A percentile compares a stretch with the other conserved stretches of the same genome.
These are phyloP conservation scores for Pythium grandisporangium DNA, from an alignment of 352 stramenopile species.

Conservation along the genomic window DNA sequence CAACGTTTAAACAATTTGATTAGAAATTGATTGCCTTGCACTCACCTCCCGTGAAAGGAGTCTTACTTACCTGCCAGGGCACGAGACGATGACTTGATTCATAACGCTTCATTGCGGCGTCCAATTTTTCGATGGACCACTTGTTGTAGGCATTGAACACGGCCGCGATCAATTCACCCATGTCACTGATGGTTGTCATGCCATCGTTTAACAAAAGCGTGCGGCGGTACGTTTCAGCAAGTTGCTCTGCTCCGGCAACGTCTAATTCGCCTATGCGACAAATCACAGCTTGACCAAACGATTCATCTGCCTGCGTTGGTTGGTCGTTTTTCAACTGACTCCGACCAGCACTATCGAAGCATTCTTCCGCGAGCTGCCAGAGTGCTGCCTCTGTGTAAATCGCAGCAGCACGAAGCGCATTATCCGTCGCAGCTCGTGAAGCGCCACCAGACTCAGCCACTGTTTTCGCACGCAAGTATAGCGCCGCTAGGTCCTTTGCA, in stretches of 20 bases:
- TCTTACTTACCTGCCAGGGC: constrained; percentile 48
- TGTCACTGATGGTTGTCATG: constrained; percentile 19
- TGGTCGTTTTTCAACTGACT: constrained; percentile 27
- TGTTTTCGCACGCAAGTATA: constrained; percentile 49
- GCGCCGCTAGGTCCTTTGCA: constrained; percentile 7
- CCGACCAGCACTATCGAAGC: constrained; percentile 44
- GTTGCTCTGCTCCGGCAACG: constrained; percentile 39
- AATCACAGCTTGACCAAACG: constrained; percentile 47
- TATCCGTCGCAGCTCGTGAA: constrained; percentile 32
- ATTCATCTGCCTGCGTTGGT: constrained; percentile 31
- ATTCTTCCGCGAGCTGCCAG: constrained; percentile 42
- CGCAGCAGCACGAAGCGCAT: constrained; percentile 31
- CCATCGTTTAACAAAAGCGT: background rate
- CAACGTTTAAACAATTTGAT: no score
- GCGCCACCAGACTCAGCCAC: constrained; percentile 45
- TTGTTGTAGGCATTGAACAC: constrained; percentile 49
- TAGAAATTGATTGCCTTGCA: background rate
- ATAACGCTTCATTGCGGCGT: constrained; percentile 39
- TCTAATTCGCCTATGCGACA: constrained; percentile 52
- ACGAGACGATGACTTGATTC: constrained; percentile 28
- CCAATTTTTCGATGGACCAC: constrained; percentile 39
- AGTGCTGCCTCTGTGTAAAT: constrained; percentile 43
- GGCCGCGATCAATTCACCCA: constrained; percentile 41
- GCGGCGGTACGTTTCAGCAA: constrained; percentile 19
- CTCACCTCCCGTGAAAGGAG: background rate